Conservation (phyloP, 2,329 filamentous ascomycete species). For the Myriosclerotinia duriaeana region DNA sequence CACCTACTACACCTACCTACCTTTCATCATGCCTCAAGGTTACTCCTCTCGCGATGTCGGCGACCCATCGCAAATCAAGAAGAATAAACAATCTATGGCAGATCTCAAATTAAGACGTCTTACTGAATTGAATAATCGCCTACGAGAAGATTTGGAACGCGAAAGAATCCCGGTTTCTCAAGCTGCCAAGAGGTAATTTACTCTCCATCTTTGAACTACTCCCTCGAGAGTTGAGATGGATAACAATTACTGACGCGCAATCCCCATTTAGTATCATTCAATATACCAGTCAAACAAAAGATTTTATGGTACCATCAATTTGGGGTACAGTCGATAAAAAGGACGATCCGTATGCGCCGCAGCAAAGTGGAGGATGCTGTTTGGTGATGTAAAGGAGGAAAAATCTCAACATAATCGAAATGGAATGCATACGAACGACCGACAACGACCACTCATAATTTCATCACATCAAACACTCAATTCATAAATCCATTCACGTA, state of each 20-base stretch:
- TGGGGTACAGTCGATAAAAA: slow-evolving; percentile 94
- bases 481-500: slow-evolving; percentile 20
- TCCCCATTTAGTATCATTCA: slow-evolving; percentile 73
- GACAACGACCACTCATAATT: slow-evolving; percentile 24
- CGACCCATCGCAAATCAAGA: slow-evolving; percentile 70
- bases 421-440: slow-evolving; percentile 26
- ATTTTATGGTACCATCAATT: slow-evolving; percentile 96
- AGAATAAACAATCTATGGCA: slow-evolving; percentile 99
- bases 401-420: slow-evolving; percentile 21
- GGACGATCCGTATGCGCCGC: slow-evolving; percentile 97
- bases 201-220: background rate
- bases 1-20: background rate
- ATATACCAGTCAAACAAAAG: slow-evolving; percentile 96
- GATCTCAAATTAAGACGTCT: slow-evolving; percentile 94
- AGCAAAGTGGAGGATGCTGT: slow-evolving; percentile 88
- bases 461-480: slow-evolving; percentile 20
- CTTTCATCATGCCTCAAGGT: slow-evolving; percentile 55
- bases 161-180: slow-evolving; percentile 95
- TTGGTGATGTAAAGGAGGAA: slow-evolving; percentile 72
- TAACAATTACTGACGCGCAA: slow-evolving; percentile 24
- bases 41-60: slow-evolving; percentile 67
- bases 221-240: background rate
- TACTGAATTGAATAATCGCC: slow-evolving; percentile 92
- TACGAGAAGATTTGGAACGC: slow-evolving; percentile 93
- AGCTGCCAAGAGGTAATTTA: slow-evolving; percentile 75